These are phyloP conservation scores for Waitea zeae DNA, from an alignment of 1,284 basidiomycete genomes.

Conservation along the genomic window DNA sequence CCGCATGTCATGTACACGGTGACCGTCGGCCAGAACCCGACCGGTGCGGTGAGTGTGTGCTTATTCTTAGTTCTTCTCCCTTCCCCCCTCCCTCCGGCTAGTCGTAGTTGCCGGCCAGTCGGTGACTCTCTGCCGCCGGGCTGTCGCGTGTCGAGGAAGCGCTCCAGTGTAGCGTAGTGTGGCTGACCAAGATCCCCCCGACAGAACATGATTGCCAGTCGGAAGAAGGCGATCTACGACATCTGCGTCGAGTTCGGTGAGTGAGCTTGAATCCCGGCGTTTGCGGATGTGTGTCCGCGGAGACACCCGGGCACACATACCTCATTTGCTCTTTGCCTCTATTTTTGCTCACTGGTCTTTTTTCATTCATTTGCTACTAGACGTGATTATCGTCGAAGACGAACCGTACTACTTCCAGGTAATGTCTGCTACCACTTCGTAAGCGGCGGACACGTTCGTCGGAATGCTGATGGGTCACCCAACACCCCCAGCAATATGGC, in stretches of 20 bases:
- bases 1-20: conserved; percentile 66
- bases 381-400: conserved; percentile 62
- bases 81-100: background rate
- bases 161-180: no score
- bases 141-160: no score
- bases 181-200: background rate
- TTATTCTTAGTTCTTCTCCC: background rate
- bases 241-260: conserved; percentile 63
- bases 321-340: no score
- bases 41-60: conserved; percentile 48
- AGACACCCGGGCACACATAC: no score
- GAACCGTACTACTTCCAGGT: conserved; percentile 76
- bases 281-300: no score
- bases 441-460: no score
- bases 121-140: no score
- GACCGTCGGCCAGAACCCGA: conserved; percentile 68
- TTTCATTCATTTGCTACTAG: conserved; percentile 12
- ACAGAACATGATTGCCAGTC: conserved; percentile 44
- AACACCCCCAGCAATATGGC: conserved; percentile 48
- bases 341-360: no score
- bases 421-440: no score
- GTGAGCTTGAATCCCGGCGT: no score
- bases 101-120: no score
- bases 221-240: conserved; percentile 69
- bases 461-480: no score